These are phyloP conservation scores for Volvariella surrecta DNA, from an alignment of 1,284 basidiomycete genomes.

Conservation along the genomic window DNA sequence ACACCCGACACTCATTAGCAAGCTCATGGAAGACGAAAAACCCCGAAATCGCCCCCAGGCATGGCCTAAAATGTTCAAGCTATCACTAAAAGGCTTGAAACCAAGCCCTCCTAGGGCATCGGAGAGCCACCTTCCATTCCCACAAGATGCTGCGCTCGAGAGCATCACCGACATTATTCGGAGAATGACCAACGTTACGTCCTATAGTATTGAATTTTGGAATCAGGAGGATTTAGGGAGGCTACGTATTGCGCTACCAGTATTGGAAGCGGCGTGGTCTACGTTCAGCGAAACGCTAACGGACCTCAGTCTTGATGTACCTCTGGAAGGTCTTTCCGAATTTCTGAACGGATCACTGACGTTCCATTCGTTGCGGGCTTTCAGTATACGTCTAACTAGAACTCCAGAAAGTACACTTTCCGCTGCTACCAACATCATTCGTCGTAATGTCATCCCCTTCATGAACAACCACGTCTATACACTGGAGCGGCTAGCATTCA, in stretches of 20 bases:
- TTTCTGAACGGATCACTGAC: background rate
- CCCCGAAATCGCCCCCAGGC: background rate
- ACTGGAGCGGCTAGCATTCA: background rate
- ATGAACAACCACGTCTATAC: background rate
- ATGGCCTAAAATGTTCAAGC: background rate
- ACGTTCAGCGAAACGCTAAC: background rate
- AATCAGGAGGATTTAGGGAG: background rate
- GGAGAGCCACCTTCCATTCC: background rate
- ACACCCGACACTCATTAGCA: background rate
- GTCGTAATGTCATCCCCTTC: background rate
- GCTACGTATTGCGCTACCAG: background rate
- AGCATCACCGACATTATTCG: background rate
- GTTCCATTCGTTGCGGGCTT: background rate
- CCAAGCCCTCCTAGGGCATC: background rate
- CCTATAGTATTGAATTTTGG: background rate
- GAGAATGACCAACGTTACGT: background rate
- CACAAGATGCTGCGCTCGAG: background rate
- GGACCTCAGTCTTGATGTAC: background rate
- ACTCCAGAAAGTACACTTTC: background rate
- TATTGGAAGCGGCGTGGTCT: background rate
- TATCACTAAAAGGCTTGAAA: background rate
- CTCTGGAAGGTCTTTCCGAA: background rate
- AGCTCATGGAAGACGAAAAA: background rate
- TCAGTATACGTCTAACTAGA: background rate
- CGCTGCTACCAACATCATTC: background rate